Evolutionary conservation across 805 yeast species (phyloP), one percentile per base, ranked within the genome.

Genomic region (Tetrapisispora fleetii): DNA sequence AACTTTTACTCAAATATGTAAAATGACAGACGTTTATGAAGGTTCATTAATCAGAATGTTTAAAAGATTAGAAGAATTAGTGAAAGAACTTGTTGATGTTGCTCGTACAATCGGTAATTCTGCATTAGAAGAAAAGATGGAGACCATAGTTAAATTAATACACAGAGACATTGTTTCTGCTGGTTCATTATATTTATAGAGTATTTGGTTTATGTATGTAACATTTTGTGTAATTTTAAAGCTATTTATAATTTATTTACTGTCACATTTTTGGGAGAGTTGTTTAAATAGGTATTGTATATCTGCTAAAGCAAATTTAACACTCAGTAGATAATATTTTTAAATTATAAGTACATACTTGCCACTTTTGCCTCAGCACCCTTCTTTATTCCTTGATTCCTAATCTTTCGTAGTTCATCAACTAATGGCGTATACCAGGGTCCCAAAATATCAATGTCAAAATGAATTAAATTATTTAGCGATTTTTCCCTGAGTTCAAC

Each of bases 1-100:
- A 7, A 73, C 93, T 0, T 93, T 93, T 67, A 91, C 97, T 0
- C 96, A 91, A 64, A 91, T 93, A 53, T 91, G 98, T 71, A 91
- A 91, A 67, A 89, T 93, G 96, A 93, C 99, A 0, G 99, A 93
- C 63, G 98, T 93, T 40, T 93, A 91, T 58, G 99, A 93, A 71
- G 99, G 99, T 39, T 84, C 95, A 21, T 75, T 93, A 62, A 91
- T 93, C 55, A 81, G 99, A 64, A 85, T 87, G 80, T 93, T 93
- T 72, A 84, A 93, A 67, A 77, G 99, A 62, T 72, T 93, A 48
- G 99, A 93, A 67, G 99, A 93, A 65, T 76, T 93, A 74, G 71
- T 93, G 49, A 80, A 91, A 60, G 99, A 93, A 66, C 75, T 93
- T 78, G 81, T 82, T 41, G 81, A 78, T 56, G 98, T 97, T 14